Conservation (phyloP, 805 yeast genomes). For the Spathaspora girioi region DNA sequence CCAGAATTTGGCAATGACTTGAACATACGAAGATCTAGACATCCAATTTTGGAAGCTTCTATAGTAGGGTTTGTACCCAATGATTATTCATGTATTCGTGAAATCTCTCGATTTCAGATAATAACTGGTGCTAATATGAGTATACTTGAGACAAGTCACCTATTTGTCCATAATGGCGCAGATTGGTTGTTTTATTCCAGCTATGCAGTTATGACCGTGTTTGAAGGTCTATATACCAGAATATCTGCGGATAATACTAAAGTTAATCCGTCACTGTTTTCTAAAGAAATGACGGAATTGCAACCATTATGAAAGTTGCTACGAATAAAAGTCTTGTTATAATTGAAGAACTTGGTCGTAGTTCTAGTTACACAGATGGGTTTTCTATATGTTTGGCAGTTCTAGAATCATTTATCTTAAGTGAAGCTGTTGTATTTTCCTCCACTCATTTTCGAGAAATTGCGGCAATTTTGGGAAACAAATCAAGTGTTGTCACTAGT, state of each 20-base stretch:
- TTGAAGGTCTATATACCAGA: conserved; percentile 33
- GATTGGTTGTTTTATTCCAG: conserved; percentile 52
- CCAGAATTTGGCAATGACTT: conserved; percentile 36
- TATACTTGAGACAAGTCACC: conserved; percentile 49
- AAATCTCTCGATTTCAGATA: conserved; percentile 41
- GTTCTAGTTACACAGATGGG: conserved; percentile 39
- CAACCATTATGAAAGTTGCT: conserved; percentile 37
- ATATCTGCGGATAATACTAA: conserved; percentile 32
- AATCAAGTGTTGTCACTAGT: conserved; percentile 30
- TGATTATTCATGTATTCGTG: conserved; percentile 29
- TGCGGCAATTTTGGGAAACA: conserved; percentile 28
- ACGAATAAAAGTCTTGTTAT: conserved; percentile 33
- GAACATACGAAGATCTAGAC: conserved; percentile 29
- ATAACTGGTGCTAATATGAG: conserved; percentile 64
- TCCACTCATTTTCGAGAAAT: conserved; percentile 46
- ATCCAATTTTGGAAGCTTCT: conserved; percentile 37
- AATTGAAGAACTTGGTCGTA: conserved; percentile 56
- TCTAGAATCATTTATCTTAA: conserved; percentile 27
- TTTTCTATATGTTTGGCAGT: conserved; percentile 47
- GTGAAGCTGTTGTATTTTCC: conserved; percentile 23
- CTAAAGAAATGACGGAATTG: conserved; percentile 48
- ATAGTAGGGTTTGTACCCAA: conserved; percentile 28
- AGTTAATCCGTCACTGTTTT: conserved; percentile 38
- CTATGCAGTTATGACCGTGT: conserved; percentile 42
- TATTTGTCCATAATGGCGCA: conserved; percentile 51